Percentiles rank a stretch among this genome's conserved stretches.
Evolutionary conservation across 2,329 filamentous ascomycete species (phyloP).

Genomic region (Colletotrichum karsti): DNA sequence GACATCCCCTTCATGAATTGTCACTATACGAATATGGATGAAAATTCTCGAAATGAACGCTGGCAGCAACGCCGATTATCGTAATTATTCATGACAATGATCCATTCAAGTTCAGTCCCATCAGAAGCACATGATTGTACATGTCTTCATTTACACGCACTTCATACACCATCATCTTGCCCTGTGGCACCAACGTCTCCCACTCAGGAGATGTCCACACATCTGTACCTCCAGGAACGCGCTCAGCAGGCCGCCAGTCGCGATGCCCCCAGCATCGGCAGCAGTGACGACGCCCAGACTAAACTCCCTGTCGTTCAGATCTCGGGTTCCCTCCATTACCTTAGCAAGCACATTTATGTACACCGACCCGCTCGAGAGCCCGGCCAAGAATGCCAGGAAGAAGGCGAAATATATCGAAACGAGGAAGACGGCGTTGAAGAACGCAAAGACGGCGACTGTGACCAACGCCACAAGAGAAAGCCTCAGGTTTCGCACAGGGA

Average conservation of each 20-base stretch:
- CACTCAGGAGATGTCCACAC: constrained; percentile 2
- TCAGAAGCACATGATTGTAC: too few relatives aligned
- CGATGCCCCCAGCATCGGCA: constrained; percentile 38
- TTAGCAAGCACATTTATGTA: constrained; percentile 36
- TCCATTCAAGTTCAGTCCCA: too few relatives aligned
- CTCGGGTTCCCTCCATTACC: constrained; percentile 31
- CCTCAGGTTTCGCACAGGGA: constrained; percentile 25
- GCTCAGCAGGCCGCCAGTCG: constrained; percentile 36
- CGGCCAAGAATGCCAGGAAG: constrained; percentile 36
- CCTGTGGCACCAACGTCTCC: constrained; percentile 11
- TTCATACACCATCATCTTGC: not conserved
- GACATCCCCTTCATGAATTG: too few relatives aligned
- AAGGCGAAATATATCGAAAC: constrained; percentile 34
- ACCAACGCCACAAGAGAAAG: constrained; percentile 21
- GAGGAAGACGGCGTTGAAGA: constrained; percentile 34
- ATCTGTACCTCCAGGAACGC: constrained; percentile 33
- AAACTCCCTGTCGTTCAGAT: constrained; percentile 35
- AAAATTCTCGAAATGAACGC: too few relatives aligned
- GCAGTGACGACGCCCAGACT: constrained; percentile 36
- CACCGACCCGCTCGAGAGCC: constrained; percentile 37
- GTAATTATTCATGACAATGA: too few relatives aligned
- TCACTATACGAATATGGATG: too few relatives aligned
- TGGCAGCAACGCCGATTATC: too few relatives aligned
- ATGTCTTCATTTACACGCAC: not conserved
- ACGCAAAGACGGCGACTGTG: constrained; percentile 11